Evolutionary conservation across 2,329 filamentous ascomycete genomes (phyloP).

Genomic region (Diaporthe vaccinii): DNA sequence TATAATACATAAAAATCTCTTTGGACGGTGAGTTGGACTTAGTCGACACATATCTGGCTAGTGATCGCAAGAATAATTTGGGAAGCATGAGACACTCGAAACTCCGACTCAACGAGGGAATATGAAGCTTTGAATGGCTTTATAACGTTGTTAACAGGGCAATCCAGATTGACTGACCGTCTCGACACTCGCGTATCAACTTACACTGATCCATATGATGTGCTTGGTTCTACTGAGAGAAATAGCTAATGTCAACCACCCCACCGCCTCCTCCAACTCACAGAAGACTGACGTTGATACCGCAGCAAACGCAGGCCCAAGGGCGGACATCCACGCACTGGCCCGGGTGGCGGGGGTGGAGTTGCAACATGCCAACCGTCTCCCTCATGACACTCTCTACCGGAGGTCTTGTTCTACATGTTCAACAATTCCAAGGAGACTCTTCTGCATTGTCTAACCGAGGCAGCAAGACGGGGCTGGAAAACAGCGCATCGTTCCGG

Average conservation of each 20-base stretch:
- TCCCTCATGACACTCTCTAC: background rate
- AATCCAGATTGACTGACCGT: background rate
- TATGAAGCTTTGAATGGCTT: no score
- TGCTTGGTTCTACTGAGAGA: accelerated
- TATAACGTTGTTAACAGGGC: no score
- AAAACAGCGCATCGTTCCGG: background rate
- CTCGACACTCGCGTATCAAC: background rate
- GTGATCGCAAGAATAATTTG: no score
- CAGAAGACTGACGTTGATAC: background rate
- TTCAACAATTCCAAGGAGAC: background rate
- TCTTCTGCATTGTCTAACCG: background rate
- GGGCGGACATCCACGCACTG: background rate
- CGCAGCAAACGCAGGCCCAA: background rate
- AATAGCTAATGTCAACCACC: no score
- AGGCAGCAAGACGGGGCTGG: background rate
- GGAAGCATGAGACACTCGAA: no score
- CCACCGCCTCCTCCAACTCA: background rate
- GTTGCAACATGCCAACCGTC: background rate
- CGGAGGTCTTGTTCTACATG: background rate
- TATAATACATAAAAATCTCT: no score
- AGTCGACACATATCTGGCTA: no score
- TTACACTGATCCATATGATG: background rate
- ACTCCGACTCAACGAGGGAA: no score
- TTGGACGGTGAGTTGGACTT: background rate
- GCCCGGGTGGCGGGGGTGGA: no score